phyloP scores from a whole-genome alignment of 306 rosid species.

The Echinosophora koreensis region DNA sequence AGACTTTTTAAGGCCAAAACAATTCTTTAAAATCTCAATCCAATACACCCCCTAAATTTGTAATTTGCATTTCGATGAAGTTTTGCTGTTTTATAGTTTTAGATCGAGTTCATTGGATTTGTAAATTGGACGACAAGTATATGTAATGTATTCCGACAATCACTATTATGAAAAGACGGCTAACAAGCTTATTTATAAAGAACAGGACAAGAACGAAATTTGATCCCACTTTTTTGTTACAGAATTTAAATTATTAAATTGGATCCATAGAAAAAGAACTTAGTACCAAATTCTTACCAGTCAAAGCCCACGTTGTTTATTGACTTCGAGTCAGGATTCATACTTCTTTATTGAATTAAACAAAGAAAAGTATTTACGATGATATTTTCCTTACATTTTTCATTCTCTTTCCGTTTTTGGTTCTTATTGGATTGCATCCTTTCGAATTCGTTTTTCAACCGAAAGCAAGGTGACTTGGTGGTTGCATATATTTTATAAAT shows the following conservation, averaged over 20 bases:
- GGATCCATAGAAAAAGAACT: neutral
- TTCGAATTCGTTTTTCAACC: neutral
- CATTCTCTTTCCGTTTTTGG: neutral
- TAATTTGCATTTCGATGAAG: too few species aligned
- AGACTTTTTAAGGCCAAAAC: too few species aligned
- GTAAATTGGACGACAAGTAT: too few species aligned
- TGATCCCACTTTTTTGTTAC: neutral
- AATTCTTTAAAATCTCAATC: too few species aligned
- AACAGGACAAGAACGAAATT: neutral
- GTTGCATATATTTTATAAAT: neutral
- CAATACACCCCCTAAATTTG: too few species aligned
- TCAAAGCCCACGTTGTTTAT: constrained; percentile 24
- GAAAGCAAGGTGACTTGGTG: neutral
- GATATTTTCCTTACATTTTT: neutral
- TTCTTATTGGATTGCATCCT: neutral
- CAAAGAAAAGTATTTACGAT: neutral
- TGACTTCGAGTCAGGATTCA: constrained; percentile 13
- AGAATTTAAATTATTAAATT: neutral
- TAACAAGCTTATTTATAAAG: neutral
- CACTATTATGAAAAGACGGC: too few species aligned
- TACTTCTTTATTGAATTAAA: constrained; percentile 22
- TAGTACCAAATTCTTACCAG: neutral
- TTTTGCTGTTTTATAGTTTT: too few species aligned
- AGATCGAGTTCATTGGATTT: too few species aligned
- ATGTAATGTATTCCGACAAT: too few species aligned